Evolutionary conservation across 192 early-diverging fungal genomes (phyloP), one percentile per base, ranked within the genome.

Genomic region (Entomortierella beljakovae): DNA sequence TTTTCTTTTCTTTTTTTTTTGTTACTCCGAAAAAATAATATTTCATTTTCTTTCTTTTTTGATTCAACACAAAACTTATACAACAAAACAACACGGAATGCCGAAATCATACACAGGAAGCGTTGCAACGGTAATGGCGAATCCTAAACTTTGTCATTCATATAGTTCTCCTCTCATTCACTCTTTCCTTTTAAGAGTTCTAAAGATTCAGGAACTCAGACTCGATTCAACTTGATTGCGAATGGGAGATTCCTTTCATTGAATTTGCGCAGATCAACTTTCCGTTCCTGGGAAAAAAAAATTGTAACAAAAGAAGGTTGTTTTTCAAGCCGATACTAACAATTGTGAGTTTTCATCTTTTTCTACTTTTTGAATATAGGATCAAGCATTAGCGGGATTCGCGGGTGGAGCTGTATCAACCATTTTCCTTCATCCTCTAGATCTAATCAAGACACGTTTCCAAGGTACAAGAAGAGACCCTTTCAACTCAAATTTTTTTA

Each of bases 361-460:
- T 8, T 43, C 10, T 11, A 43, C 42, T 18, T 11, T 43, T 43
- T 8, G 42, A 23, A 53, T 20, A 50, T 71, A 89, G 88, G 96
- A 97, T 80, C 92, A 99, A 79, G 96, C 94, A 26, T 53, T 96
- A 37, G 93, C 97, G 1, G 98, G 98, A 3, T 91, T 98, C 55
- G 83, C 86, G 25, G 97, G 96, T 1, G 97, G 95, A 16, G 81
- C 92, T 6, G 87, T 91, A 15, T 93, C 95, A 16, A 98, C 98
- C 0, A 82, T 86, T 5, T 61, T 88, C 25, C 85, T 98, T 51
- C 96, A 98, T 71, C 98, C 97, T 26, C 74, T 99, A n/a, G 98
- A 99, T 82, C 77, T 98, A 29, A 86, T 99, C 50, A 99, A 99
- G 68, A 95, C 92, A 13, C 84, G 95, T 33, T 88, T 97, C 57